Conservation (phyloP, 345 rosid species). For the Salix suchowensis region DNA sequence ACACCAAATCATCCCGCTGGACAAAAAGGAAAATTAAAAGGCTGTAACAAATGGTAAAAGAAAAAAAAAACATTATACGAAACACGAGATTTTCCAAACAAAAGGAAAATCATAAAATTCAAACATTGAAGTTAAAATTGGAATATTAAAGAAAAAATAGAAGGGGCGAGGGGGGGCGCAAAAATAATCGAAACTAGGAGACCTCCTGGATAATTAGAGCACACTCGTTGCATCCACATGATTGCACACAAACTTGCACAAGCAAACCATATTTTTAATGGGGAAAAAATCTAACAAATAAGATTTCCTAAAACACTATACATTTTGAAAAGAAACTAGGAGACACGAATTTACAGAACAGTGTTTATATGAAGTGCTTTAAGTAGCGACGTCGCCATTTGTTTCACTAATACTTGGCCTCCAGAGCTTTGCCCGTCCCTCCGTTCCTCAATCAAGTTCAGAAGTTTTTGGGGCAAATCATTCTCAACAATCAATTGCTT, state of each 20-base stretch:
- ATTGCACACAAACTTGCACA: not conserved
- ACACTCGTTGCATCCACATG: slow-evolving; percentile 3
- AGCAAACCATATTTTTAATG: not conserved
- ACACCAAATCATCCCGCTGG: too few species aligned
- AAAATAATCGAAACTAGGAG: not conserved
- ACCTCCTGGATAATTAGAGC: not conserved
- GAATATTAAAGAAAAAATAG: not conserved
- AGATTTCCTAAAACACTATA: slow-evolving; percentile 18
- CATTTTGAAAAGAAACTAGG: slow-evolving; percentile 2
- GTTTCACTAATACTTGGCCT: slow-evolving; percentile 94
- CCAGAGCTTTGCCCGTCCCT: slow-evolving; percentile 93
- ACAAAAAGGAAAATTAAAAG: too few species aligned
- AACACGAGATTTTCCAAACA: too few species aligned
- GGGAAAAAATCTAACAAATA: not conserved
- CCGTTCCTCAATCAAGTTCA: slow-evolving; percentile 90
- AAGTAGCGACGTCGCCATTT: slow-evolving; percentile 94
- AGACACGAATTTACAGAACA: slow-evolving; percentile 48
- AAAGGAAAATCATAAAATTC: too few species aligned
- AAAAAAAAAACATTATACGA: too few species aligned
- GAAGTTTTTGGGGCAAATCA: slow-evolving; percentile 76
- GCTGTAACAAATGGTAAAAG: too few species aligned
- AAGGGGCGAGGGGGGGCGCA: too few species aligned
- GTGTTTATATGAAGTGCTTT: slow-evolving; percentile 95
- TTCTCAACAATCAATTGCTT: slow-evolving; percentile 96
- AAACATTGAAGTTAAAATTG: not conserved